Evolutionary conservation across 2,329 filamentous ascomycete species (phyloP), one percentile per base, ranked within the genome.

Genomic region (Drechslera avenae): DNA sequence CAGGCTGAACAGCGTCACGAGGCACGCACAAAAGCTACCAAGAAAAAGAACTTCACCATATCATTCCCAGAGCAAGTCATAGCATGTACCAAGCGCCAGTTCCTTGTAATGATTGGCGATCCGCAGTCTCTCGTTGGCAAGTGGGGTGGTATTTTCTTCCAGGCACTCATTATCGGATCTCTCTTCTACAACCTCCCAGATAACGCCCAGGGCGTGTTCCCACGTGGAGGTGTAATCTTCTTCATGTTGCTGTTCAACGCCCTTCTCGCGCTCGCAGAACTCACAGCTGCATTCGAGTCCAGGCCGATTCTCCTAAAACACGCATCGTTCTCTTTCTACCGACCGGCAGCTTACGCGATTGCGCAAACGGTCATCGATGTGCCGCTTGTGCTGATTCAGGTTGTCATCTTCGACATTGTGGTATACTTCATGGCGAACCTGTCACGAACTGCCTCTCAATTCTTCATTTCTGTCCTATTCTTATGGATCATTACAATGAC

Each of bases 261-360:
- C 9, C 73, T 87, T 7, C 75, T 86, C 26, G 83, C 85, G 3
- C 67, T 87, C 39, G 81, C 82, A 4, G 84, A 88, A 61, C 76
- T 85, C 33, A 84, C 85, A 0, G 72, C 83, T 1, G 80, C 84
- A 0, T 89, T 88, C 57, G 73, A 79, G 39, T 81, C 80, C 17
- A 81, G 86, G 36, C 86, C 85, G 0, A 87, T 90, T 48, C 71
- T 90, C 32, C 73, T 87, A 45, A 89, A 89, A 67, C 86, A 89
- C 70, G 88, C 88, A 64, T 84, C 80, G 18, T 89, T 88, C 57
- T 85, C 84, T 0, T 88, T 89, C 68, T 88, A 88, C 56, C 82
- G 81, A 3, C 84, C 84, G 2, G 76, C 82, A 0, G 83, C 84
- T 14, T 84, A 81, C 39, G 83, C 83, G 6, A 72, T 85, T 12